Evolutionary conservation across 1,284 basidiomycete genomes (phyloP).

Genomic region (Albatrellus sp.): DNA sequence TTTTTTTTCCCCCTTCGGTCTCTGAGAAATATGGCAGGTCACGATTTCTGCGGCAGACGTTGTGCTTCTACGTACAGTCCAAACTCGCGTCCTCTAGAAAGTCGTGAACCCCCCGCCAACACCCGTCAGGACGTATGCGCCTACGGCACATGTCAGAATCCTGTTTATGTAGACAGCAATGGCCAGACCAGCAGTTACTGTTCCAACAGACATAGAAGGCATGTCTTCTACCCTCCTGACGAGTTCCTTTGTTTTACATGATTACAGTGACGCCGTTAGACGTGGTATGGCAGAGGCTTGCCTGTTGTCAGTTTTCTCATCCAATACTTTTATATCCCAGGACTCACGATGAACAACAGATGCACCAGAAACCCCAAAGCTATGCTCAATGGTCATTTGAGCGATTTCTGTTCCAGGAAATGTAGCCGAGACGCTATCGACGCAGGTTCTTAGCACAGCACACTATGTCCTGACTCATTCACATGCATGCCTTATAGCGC

Average conservation of each 20-base stretch:
- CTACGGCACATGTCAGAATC: not conserved
- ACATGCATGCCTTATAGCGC: too few species aligned
- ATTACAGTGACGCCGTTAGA: not conserved
- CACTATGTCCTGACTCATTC: constrained; percentile 5
- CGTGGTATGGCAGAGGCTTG: constrained; percentile 8
- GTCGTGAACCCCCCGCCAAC: too few species aligned
- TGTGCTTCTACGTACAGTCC: too few species aligned
- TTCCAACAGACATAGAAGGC: not conserved
- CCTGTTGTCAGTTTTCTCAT: constrained; percentile 9
- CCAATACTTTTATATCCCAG: not conserved
- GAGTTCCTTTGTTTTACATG: too few species aligned
- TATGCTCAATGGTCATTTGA: constrained; percentile 10
- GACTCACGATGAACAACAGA: constrained; percentile 5
- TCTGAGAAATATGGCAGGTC: too few species aligned
- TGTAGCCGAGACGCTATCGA: constrained; percentile 10
- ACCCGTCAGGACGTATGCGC: too few species aligned
- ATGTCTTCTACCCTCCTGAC: too few species aligned
- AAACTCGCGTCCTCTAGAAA: too few species aligned
- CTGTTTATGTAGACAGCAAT: not conserved
- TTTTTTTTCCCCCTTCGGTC: not conserved
- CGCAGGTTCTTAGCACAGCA: too few species aligned
- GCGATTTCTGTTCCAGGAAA: constrained; percentile 15
- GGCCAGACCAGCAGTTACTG: not conserved
- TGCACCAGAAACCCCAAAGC: constrained; percentile 13
- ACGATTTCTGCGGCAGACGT: too few species aligned